Base-by-base conservation (phyloP, 2,329 filamentous ascomycete species). In the Phaeophleospora eucalypticola region DNA sequence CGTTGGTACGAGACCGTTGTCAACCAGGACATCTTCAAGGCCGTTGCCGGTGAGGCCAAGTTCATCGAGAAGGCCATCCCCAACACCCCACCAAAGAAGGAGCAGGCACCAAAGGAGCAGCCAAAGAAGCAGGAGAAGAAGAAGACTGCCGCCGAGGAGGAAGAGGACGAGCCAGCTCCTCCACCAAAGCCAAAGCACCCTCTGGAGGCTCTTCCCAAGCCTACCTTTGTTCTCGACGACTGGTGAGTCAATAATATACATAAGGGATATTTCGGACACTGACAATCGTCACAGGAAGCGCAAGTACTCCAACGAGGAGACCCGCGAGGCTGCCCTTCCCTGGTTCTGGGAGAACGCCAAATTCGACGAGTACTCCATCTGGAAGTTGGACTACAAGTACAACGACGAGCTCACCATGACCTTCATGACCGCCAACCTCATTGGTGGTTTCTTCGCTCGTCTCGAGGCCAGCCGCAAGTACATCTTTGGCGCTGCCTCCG, bases 351-450 rank as follows among this genome's bases (percentile, higher is more conserved):
- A 96, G 77, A 89, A 94, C 73, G 82, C 83, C 74, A 91, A 93
- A 68, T 84, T 93, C 62, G 85, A 89, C 58, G 93, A 98, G 75
- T 98, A 93, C 82, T 95, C 89, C 46, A 75, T 98, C 71, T 98
- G 89, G 89, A 83, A 82, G 71, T 77, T 90, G 63, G 85, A 90
- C 75, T 98, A 95, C 84, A 96, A 95, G 84, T 98, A 98, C 82
- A 95, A 96, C 75, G 84, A 95, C 53, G 93, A 98, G 83, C 82
- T 98, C 61, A 96, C 89, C 68, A 78, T 93, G 73, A 87, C 86
- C 67, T 98, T 98, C 87, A 98, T 98, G 93, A 91, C 89, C 63
- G 88, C 86, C 81, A 98, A 98, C 83, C 78, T 97, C 73, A 91
- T 98, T 70, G 90, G 81, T 74, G 93, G 93, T 71, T 95, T 98